Base-by-base conservation (phyloP, 768 basidiomycete species). In the Leccinum sublutescens region DNA sequence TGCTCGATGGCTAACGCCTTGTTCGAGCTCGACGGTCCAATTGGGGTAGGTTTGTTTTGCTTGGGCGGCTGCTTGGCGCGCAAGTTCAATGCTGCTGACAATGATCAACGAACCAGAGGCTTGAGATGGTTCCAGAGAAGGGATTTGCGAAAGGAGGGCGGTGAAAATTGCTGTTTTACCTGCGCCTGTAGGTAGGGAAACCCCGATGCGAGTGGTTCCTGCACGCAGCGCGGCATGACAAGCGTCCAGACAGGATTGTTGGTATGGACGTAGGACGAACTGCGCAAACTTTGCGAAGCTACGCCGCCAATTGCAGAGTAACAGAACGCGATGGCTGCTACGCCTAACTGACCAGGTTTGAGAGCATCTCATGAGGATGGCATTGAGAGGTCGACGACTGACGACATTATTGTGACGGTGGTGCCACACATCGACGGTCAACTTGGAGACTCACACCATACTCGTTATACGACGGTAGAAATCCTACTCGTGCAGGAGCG, bases 121-220 rank as follows among this genome's bases (percentile, higher is more conserved):
- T 21, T 66, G 75, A 38, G 78, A 76, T 7, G 70, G 67, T 4
- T 59, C 50, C 2, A 83, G 82, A 7, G 85, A 68, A 7, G 71
- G 59, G 31, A 96, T 79, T 6, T 85, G 82, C 9, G 86, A 84
- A 19, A 96, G 79, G 21, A 98, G 83, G 3, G 85, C 84, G 38
- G 95, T 85, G 74, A 98, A 98, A 55, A 97, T 88, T 0, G 92
- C 91, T 0, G 95, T 98, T 74, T 98, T 98, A 4, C 86, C 86
- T 17, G 91, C 83, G 25, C 93, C 93, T 33, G 92, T 93, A 47
- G 93, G 93, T 5, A 93, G 75, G 7, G 90, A 93, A 21, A 93
- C 88, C 15, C 91, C 93, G 17, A 94, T 87, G 29, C 93, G 85
- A 7, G 86, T 82, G 49, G 74, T 74, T n/a, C 93, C 92, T 27